These are phyloP conservation scores for Styphnolobium japonicum DNA, from an alignment of 306 rosid species.

Conservation along the genomic window DNA sequence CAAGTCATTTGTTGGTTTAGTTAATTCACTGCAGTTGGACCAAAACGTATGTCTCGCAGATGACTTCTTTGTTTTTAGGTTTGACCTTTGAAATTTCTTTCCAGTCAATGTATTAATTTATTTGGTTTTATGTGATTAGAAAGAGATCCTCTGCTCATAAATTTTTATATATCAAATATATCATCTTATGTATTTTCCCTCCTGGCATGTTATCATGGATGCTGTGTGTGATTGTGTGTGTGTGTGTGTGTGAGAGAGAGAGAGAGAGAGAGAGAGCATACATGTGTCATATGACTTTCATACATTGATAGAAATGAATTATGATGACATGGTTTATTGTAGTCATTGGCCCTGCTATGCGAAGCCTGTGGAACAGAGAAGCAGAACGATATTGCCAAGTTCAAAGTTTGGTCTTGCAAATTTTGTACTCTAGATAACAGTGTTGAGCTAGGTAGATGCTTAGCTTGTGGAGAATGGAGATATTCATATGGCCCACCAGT, in stretches of 20 bases:
- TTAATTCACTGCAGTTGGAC: background rate
- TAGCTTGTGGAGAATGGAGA: constrained; percentile 62
- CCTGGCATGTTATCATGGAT: background rate
- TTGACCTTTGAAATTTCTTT: background rate
- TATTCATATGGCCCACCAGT: constrained; percentile 50
- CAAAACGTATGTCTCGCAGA: background rate
- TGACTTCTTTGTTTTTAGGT: background rate
- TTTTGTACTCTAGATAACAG: constrained; percentile 56
- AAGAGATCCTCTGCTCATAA: background rate
- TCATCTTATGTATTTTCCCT: background rate
- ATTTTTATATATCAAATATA: background rate
- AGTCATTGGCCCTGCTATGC: constrained; percentile 41
- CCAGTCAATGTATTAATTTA: background rate
- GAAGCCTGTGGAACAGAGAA: constrained; percentile 44
- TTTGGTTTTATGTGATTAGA: background rate
- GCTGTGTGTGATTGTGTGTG: background rate
- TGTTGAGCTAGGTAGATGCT: constrained; percentile 47
- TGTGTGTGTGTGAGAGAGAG: background rate
- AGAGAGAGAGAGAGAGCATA: background rate
- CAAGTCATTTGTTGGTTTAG: background rate
- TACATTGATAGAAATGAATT: background rate
- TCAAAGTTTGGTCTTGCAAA: constrained; percentile 56
- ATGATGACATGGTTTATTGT: constrained; percentile 21
- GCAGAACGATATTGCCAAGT: constrained; percentile 18
- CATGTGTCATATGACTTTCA: background rate